A percentile compares a stretch with the other conserved stretches of the same genome.
Conservation (phyloP, 148 eudicot species). For the Chenopodium quinoa region DNA sequence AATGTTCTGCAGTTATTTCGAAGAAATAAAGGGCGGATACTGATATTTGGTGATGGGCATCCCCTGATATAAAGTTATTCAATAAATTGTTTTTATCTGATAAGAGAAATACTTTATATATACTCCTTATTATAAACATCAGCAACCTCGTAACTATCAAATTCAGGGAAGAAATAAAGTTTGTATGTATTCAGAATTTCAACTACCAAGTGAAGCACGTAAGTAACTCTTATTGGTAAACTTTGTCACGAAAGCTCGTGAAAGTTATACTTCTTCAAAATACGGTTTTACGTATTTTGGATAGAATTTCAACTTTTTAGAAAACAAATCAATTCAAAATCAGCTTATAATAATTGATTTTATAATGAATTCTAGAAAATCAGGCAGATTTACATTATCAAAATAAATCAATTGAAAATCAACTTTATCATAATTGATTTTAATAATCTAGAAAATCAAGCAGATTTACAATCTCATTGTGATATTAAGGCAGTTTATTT, state of each 20-base stretch:
- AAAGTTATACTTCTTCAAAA: no score
- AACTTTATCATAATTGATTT: no score
- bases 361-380: background rate
- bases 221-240: background rate
- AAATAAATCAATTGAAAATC: no score
- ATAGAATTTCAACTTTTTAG: background rate
- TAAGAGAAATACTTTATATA: background rate
- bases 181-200: background rate
- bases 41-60: background rate
- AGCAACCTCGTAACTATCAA: conserved; percentile 6
- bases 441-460: no score
- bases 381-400: no score
- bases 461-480: no score
- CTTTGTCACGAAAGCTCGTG: background rate
- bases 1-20: background rate
- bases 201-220: background rate
- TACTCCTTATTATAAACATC: background rate
- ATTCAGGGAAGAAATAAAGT: background rate
- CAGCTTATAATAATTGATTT: background rate
- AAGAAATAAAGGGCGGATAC: background rate
- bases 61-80: background rate
- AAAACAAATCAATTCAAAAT: background rate
- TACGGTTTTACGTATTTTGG: background rate
- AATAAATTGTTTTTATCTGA: background rate
- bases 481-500: no score